Evolutionary conservation across 257 asterid species (phyloP).

Genomic region (Solanum infundibuliforme): DNA sequence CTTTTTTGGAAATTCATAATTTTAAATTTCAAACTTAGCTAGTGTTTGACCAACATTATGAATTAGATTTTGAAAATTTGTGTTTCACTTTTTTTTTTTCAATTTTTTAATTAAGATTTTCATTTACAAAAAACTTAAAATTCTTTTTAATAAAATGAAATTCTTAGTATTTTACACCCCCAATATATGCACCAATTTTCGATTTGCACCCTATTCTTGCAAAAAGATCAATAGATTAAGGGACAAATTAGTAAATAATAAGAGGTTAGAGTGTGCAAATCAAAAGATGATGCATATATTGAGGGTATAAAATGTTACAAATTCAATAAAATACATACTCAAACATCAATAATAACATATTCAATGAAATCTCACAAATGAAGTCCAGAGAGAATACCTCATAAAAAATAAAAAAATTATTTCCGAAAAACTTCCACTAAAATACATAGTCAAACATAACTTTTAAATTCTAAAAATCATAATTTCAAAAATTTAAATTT

Average conservation of each 20-base stretch:
- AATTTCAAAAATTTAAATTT: too few species aligned
- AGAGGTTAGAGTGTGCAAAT: neutral
- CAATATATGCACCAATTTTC: too few species aligned
- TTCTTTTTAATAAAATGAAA: neutral
- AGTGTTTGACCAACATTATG: neutral
- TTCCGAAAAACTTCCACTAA: too few species aligned
- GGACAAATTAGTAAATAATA: neutral
- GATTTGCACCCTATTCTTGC: neutral
- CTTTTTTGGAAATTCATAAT: neutral
- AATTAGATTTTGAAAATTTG: neutral
- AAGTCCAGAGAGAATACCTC: fast-evolving
- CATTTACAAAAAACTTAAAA: neutral
- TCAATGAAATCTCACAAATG: neutral
- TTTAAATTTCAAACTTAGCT: neutral
- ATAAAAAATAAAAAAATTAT: too few species aligned
- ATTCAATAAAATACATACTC: too few species aligned
- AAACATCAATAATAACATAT: too few species aligned
- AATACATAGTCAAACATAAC: too few species aligned
- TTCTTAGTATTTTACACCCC: neutral
- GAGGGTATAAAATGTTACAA: neutral
- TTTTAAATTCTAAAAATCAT: too few species aligned
- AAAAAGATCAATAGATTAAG: neutral
- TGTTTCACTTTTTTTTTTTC: too few species aligned
- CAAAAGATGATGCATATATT: too few species aligned
- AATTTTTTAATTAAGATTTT: neutral